phyloP scores from a whole-genome alignment of 2,329 filamentous ascomycete species.

The Podosphaera fusca region DNA sequence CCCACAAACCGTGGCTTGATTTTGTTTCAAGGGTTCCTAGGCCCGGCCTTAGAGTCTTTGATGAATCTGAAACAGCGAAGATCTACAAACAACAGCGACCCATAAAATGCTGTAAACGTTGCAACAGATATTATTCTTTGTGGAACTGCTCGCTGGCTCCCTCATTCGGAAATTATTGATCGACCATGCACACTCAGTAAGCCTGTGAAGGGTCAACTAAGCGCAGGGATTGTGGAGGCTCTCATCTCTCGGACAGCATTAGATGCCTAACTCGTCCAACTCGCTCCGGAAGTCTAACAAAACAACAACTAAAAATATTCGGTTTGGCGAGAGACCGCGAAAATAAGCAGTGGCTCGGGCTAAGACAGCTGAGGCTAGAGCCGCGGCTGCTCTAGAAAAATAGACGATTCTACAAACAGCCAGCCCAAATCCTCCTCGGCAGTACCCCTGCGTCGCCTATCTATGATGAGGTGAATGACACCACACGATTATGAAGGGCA shows the following conservation, averaged over 20 bases:
- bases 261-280: neutral
- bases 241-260: neutral
- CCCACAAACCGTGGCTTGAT: neutral
- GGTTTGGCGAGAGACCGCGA: neutral
- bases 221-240: neutral
- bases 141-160: neutral
- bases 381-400: neutral
- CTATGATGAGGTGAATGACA: neutral
- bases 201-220: neutral
- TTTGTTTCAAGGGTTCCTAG: neutral
- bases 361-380: neutral
- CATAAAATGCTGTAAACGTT: neutral
- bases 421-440: neutral
- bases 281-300: neutral
- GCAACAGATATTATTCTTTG: neutral
- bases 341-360: neutral
- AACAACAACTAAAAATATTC: neutral
- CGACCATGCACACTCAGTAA: neutral
- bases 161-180: neutral
- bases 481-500: neutral
- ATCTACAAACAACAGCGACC: neutral
- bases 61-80: neutral
- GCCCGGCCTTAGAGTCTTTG: neutral
- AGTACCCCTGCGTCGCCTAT: neutral
- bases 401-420: neutral